phyloP scores from a whole-genome alignment of 2,329 filamentous ascomycete genomes.

The Colletotrichum costaricense region DNA sequence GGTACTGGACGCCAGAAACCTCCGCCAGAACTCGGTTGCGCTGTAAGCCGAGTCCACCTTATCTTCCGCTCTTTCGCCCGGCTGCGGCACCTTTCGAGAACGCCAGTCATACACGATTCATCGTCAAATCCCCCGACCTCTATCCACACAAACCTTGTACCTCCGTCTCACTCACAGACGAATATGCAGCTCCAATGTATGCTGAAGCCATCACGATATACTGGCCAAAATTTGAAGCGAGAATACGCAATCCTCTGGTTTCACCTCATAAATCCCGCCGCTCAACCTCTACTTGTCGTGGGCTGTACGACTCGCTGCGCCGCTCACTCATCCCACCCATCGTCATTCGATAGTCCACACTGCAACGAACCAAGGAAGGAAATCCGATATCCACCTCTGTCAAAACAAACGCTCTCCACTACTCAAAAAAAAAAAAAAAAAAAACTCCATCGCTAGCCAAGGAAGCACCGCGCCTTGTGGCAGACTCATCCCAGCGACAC shows the following conservation, averaged over 20 bases:
- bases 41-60: neutral
- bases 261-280: neutral
- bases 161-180: neutral
- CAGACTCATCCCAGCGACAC: constrained; percentile 22
- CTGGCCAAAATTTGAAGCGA: neutral
- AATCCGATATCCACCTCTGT: neutral
- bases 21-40: neutral
- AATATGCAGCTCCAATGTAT: constrained; percentile 13
- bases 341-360: constrained; percentile 6
- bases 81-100: constrained; percentile 11
- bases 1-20: neutral
- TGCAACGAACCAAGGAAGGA: constrained; percentile 1
- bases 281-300: neutral
- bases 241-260: neutral
- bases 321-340: constrained; percentile 14
- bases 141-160: neutral
- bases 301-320: constrained; percentile 2
- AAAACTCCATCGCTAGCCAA: constrained; percentile 1
- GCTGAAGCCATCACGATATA: neutral
- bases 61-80: neutral
- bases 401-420: constrained; percentile 25
- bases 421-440: neutral
- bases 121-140: constrained; percentile 6
- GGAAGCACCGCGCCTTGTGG: neutral
- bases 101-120: constrained; percentile 7